A percentile compares a stretch with the other conserved stretches of the same genome.
These are phyloP conservation scores for Tricholoma bakamatsutake DNA, from an alignment of 768 basidiomycete species.

Conservation along the genomic window DNA sequence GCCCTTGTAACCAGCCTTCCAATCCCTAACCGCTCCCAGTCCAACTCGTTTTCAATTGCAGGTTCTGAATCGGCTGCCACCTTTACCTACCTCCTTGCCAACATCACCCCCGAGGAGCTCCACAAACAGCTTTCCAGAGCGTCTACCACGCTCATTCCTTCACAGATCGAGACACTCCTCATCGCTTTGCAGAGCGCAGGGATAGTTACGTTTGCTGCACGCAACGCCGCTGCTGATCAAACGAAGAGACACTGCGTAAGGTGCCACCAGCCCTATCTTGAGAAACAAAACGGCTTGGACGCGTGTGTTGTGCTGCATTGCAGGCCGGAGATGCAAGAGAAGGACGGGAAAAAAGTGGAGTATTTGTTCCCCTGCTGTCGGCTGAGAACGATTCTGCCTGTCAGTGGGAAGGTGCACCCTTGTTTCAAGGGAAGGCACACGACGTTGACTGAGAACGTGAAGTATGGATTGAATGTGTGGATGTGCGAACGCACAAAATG, in stretches of 20 bases:
- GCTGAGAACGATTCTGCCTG: neutral
- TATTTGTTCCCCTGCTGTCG: slow-evolving; percentile 3
- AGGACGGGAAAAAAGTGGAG: neutral
- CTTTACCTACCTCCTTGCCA: slow-evolving; percentile 13
- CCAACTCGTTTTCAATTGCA: slow-evolving; percentile 5
- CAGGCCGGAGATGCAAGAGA: neutral
- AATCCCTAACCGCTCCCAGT: neutral
- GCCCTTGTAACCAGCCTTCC: neutral
- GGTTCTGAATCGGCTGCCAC: slow-evolving; percentile 9
- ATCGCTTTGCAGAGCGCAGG: slow-evolving; percentile 8
- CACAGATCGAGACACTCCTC: slow-evolving; percentile 12
- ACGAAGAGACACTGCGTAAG: slow-evolving; percentile 17
- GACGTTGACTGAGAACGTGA: slow-evolving; percentile 6
- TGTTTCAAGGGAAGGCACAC: slow-evolving; percentile 12
- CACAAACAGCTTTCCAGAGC: slow-evolving; percentile 5
- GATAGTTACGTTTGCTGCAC: slow-evolving; percentile 4
- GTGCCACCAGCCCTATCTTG: slow-evolving; percentile 17
- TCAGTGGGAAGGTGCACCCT: neutral
- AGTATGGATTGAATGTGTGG: slow-evolving; percentile 6
- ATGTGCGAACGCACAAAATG: slow-evolving; percentile 8
- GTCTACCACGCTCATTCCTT: slow-evolving; percentile 1
- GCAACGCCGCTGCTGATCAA: slow-evolving; percentile 5
- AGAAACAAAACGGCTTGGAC: slow-evolving; percentile 14
- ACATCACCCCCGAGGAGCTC: slow-evolving; percentile 13
- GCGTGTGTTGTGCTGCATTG: slow-evolving; percentile 11